Percentiles rank a stretch among this genome's conserved stretches.
phyloP scores from a whole-genome alignment of 2,329 filamentous ascomycete genomes.

The Aureobasidium leucospermi region DNA sequence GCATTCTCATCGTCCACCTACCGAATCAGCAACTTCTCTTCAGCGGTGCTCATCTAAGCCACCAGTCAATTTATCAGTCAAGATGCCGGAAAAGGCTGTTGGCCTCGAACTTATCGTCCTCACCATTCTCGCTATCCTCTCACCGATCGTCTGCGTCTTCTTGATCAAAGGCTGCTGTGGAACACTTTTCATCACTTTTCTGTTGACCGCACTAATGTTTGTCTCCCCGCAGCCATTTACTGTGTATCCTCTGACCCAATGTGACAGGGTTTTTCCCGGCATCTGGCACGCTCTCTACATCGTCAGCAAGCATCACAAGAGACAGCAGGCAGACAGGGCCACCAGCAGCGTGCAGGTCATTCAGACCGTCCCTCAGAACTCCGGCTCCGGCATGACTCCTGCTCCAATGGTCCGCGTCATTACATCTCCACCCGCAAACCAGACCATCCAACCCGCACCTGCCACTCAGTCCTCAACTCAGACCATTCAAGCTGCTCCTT shows the following conservation, averaged over 20 bases:
- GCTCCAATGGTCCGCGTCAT: no score
- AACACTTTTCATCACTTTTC: no score
- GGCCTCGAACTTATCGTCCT: conserved; percentile 21
- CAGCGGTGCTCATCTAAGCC: background rate
- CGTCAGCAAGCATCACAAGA: background rate
- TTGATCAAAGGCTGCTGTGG: conserved; percentile 40
- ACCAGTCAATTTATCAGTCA: no score
- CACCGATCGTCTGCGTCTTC: conserved; percentile 44
- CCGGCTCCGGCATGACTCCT: no score
- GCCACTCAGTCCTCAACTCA: background rate
- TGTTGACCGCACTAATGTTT: no score
- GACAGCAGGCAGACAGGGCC: no score
- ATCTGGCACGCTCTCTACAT: background rate
- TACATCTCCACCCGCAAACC: background rate
- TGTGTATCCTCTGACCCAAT: no score
- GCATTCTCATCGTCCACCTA: no score
- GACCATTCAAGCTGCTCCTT: background rate
- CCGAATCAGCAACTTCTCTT: background rate
- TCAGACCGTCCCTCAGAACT: background rate
- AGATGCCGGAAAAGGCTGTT: background rate
- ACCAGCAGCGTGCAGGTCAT: background rate
- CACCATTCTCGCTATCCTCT: conserved; percentile 38
- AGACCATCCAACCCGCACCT: background rate
- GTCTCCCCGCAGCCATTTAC: no score
- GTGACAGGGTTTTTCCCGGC: background rate